Evolutionary conservation across 1,284 basidiomycete genomes (phyloP), one percentile per base, ranked within the genome.

Genomic region (Austroboletus sp.): DNA sequence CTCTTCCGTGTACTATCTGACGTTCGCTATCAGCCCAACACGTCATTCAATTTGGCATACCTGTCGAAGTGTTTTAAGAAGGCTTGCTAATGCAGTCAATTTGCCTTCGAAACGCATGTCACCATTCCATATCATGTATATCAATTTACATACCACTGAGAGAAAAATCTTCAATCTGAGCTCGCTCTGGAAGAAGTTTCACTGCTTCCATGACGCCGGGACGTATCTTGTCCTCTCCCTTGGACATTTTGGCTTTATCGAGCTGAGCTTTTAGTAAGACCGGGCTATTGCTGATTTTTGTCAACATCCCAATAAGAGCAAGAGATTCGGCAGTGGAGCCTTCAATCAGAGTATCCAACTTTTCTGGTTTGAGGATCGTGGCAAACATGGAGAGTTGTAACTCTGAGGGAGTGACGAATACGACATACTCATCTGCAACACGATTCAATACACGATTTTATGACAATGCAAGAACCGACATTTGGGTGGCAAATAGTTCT

Each of bases 211-310:
- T 69, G 11, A 89, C 65, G 3, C 75, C 73, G n/a, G 68, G 67
- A 34, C 68, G 69, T 56, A 70, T 76, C 40, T 71, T 64, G n/a
- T 57, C 56, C 39, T 71, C 67, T 32, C 46, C 53, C 40, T 62
- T 62, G 23, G 62, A 61, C 6, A 39, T 62, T 59, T 37, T 66
- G 38, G 52, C 67, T 54, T 62, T 67, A 40, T 70, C 56, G 4
- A 67, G 67, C 44, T 71, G 73, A 16, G 72, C 72, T 55, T 85
- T 82, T 19, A 98, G 70, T 15, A 98, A 71, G 48, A 92, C 82
- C 0, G 95, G 94, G 53, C 92, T 91, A 60, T 91, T 98, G 70
- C 90, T 93, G 49, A 98, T 79, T 72, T 97, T 96, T 17, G 86
- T 87, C 40, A 94, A 73, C 46, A 78, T 73, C 57, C 76, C 78